Evolutionary conservation across 2,329 filamentous ascomycete species (phyloP).

Genomic region (Microsporum canis): DNA sequence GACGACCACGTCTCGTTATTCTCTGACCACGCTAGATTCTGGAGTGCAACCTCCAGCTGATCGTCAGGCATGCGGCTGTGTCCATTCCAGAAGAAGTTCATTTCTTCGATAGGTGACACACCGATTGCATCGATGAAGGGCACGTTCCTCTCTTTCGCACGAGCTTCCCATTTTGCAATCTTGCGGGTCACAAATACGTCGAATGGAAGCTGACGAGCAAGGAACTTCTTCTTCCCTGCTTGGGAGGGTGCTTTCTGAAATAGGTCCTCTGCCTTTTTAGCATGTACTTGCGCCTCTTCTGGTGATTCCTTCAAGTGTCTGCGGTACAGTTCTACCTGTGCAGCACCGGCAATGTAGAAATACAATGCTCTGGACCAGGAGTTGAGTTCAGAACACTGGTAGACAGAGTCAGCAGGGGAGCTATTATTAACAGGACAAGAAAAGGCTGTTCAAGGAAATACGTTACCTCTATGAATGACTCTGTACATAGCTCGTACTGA

Average conservation of each 20-base stretch:
- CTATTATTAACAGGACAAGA: background rate
- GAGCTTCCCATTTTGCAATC: constrained; percentile 74
- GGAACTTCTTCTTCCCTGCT: constrained; percentile 76
- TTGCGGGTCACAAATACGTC: constrained; percentile 78
- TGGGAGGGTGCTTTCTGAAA: constrained; percentile 60
- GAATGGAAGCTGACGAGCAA: constrained; percentile 80
- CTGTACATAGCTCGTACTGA: constrained; percentile 60
- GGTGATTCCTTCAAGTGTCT: constrained; percentile 22
- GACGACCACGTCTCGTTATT: constrained; percentile 47
- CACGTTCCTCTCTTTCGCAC: constrained; percentile 55
- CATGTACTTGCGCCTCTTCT: constrained; percentile 44
- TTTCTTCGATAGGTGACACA: constrained; percentile 71
- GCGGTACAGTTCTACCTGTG: constrained; percentile 73
- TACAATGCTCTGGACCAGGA: constrained; percentile 87
- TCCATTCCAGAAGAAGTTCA: constrained; percentile 90
- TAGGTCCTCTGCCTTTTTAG: constrained; percentile 55
- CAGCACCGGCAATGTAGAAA: constrained; percentile 71
- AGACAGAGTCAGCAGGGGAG: background rate
- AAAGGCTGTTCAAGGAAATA: constrained; percentile 4
- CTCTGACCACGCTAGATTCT: constrained; percentile 54
- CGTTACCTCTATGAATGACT: constrained; percentile 55
- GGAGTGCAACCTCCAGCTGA: constrained; percentile 54
- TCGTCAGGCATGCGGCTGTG: constrained; percentile 62
- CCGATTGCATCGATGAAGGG: constrained; percentile 71
- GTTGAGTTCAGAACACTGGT: constrained; percentile 62